A percentile compares a stretch with the other conserved stretches of the same genome.
These are phyloP conservation scores for Endocalyx cinctus DNA, from an alignment of 2,329 filamentous ascomycete species.

Conservation along the genomic window DNA sequence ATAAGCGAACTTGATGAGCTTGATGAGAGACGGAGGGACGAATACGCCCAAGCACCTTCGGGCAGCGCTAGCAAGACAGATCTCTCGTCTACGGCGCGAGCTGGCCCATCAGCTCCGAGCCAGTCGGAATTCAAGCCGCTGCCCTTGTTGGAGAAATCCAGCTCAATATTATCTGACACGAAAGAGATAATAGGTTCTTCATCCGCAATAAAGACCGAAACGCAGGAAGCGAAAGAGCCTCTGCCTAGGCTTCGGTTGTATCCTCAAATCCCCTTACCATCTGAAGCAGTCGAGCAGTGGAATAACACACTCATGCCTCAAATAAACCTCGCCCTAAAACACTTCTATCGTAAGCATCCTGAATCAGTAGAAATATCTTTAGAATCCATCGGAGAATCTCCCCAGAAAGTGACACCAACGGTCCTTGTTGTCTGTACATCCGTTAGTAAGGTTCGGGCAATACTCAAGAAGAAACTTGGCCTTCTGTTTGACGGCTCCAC, in stretches of 20 bases:
- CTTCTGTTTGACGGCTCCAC: slow-evolving; percentile 59
- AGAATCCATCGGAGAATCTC: slow-evolving; percentile 66
- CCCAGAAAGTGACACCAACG: slow-evolving; percentile 63
- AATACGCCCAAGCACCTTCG: slow-evolving; percentile 24
- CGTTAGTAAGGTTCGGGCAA: slow-evolving; percentile 65
- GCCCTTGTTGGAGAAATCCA: no score
- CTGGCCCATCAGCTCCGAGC: slow-evolving; percentile 19
- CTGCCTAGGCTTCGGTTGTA: slow-evolving; percentile 56
- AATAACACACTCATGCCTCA: slow-evolving; percentile 67
- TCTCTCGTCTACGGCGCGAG: slow-evolving; percentile 6
- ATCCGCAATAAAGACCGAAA: no score
- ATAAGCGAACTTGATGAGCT: slow-evolving; percentile 53
- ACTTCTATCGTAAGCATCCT: slow-evolving; percentile 67
- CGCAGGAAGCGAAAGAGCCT: slow-evolving; percentile 15
- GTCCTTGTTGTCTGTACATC: slow-evolving; percentile 75
- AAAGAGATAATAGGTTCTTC: no score
- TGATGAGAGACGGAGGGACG: slow-evolving; percentile 44
- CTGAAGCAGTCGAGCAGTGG: slow-evolving; percentile 66
- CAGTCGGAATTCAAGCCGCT: no score
- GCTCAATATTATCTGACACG: no score
- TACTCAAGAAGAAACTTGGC: slow-evolving; percentile 64
- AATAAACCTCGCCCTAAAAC: slow-evolving; percentile 65
- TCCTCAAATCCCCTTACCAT: slow-evolving; percentile 53
- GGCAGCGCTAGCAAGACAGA: slow-evolving; percentile 4
- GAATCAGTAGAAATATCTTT: slow-evolving; percentile 77